phyloP scores from a whole-genome alignment of 2,329 filamentous ascomycete genomes.

The Fusarium chaquense region DNA sequence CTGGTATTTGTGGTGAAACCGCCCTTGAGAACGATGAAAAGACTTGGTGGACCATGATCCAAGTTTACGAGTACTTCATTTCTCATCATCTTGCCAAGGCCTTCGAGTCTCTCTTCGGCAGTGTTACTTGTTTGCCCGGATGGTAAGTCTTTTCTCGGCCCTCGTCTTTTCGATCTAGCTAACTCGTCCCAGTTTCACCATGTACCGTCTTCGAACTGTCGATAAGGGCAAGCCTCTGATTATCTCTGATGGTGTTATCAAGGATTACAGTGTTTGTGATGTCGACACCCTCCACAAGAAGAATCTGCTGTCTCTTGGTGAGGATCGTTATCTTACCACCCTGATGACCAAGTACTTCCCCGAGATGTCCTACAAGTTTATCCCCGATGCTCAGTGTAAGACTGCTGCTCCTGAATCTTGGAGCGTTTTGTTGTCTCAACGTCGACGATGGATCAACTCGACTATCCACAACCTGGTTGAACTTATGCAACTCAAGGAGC shows the following conservation, averaged over 20 bases:
- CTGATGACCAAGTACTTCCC: slow-evolving; percentile 99
- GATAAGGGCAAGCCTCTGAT: slow-evolving; percentile 96
- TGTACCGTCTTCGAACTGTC: slow-evolving; percentile 95
- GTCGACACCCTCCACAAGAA: slow-evolving; percentile 98
- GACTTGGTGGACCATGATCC: slow-evolving; percentile 99
- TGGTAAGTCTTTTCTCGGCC: slow-evolving; percentile 74
- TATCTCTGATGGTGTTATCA: slow-evolving; percentile 87
- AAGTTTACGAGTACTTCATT: slow-evolving; percentile 99
- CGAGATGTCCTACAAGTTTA: slow-evolving; percentile 94
- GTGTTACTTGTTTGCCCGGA: slow-evolving; percentile 97
- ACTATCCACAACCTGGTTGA: slow-evolving; percentile 97
- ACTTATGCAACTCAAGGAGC: slow-evolving; percentile 87
- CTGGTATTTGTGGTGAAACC: slow-evolving; percentile 97
- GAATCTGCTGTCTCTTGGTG: slow-evolving; percentile 91
- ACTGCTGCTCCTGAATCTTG: slow-evolving; percentile 95
- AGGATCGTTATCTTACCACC: slow-evolving; percentile 97
- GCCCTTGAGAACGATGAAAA: slow-evolving; percentile 94
- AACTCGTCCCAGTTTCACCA: slow-evolving; percentile 82
- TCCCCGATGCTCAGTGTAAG: slow-evolving; percentile 90
- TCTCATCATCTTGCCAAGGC: slow-evolving; percentile 97
- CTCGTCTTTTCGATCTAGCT: slow-evolving; percentile 10
- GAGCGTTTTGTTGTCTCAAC: slow-evolving; percentile 94
- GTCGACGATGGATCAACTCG: slow-evolving; percentile 99
- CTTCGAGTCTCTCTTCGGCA: slow-evolving; percentile 97
- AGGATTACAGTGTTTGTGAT: slow-evolving; percentile 87